Evolutionary conservation across 2,329 filamentous ascomycete species (phyloP).

Genomic region (Cercospora beticola): DNA sequence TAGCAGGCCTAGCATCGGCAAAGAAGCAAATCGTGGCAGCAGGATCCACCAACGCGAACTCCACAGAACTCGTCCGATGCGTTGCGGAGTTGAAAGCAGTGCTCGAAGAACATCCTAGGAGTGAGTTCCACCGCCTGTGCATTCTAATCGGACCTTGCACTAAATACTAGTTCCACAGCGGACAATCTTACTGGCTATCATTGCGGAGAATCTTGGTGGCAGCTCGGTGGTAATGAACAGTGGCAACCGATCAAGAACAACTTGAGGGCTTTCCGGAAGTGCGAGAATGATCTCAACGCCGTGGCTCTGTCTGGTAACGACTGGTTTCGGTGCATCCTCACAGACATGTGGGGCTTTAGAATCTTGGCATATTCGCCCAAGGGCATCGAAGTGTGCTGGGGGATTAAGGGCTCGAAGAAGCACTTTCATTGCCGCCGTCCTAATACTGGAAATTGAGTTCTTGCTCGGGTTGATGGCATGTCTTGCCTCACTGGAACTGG

Average conservation of each 20-base stretch:
- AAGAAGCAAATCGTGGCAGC: background rate
- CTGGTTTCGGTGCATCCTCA: background rate
- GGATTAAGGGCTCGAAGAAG: too few relatives aligned
- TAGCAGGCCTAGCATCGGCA: background rate
- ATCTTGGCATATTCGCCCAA: background rate
- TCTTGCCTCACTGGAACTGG: background rate
- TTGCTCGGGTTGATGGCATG: background rate
- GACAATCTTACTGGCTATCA: background rate
- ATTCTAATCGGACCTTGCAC: background rate
- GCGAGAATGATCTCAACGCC: background rate
- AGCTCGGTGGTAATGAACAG: background rate
- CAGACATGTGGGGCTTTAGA: background rate
- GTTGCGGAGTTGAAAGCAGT: background rate
- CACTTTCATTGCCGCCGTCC: too few relatives aligned
- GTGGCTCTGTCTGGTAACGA: background rate
- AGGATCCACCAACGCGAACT: background rate
- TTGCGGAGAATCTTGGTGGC: background rate
- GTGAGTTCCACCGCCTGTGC: background rate
- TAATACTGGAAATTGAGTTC: background rate
- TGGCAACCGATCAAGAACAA: background rate
- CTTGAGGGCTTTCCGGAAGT: background rate
- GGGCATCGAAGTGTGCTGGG: background rate
- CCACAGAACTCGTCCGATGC: background rate
- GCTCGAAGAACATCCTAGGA: background rate
- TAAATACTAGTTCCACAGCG: background rate